These are phyloP conservation scores for Gentiana dahurica DNA, from an alignment of 257 asterid species.

Conservation along the genomic window DNA sequence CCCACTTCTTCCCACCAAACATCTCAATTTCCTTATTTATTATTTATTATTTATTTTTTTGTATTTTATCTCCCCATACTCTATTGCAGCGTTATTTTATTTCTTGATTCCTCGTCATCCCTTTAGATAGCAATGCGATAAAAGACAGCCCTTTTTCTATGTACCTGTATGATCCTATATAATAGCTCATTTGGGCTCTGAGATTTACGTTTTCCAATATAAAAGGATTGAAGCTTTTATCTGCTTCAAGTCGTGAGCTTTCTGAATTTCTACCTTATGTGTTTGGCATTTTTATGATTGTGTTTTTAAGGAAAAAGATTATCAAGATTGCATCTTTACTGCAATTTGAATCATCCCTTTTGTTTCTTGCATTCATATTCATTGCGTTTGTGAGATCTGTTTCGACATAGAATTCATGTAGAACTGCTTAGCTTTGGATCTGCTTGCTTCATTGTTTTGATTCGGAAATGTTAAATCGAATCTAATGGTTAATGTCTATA, in stretches of 20 bases:
- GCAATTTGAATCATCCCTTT: background rate
- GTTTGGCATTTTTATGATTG: background rate
- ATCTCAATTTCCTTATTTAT: conserved; percentile 2
- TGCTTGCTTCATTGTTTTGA: conserved; percentile 1
- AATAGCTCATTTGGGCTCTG: conserved; percentile 12
- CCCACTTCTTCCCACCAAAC: conserved; percentile 50
- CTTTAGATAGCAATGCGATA: conserved; percentile 2
- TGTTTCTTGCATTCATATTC: background rate
- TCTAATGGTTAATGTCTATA: background rate
- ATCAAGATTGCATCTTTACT: conserved; percentile 10
- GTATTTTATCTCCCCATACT: background rate
- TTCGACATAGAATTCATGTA: background rate
- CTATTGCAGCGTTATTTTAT: background rate
- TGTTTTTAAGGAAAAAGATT: background rate
- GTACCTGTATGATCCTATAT: conserved; percentile 13
- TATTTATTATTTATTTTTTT: background rate
- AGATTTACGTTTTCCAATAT: conserved; percentile 3
- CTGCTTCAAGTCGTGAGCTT: conserved; percentile 14
- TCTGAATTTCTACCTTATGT: background rate
- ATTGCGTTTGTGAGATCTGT: conserved; percentile 1
- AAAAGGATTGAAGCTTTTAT: conserved; percentile 11
- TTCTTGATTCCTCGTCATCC: background rate
- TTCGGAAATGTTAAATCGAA: conserved; percentile 1
- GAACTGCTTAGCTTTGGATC: background rate
- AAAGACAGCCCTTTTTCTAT: conserved; percentile 1